phyloP scores from a whole-genome alignment of 2,329 filamentous ascomycete genomes.

The Aspergillus flavus region DNA sequence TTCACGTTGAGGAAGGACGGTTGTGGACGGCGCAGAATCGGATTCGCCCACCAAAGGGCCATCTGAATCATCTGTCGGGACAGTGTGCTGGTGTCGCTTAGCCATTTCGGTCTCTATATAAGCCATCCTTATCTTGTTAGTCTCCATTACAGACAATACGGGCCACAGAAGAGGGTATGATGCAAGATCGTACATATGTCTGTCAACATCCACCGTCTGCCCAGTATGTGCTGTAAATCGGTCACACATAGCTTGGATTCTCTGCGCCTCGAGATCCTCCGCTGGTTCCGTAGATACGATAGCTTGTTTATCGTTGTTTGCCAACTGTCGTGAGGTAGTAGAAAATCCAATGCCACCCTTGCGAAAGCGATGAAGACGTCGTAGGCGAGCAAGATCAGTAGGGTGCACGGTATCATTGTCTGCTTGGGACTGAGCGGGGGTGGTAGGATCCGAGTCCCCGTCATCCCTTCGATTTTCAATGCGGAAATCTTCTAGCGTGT shows the following conservation, averaged over 20 bases:
- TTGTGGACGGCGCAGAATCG: constrained; percentile 17
- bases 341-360: constrained; percentile 52
- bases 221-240: constrained; percentile 63
- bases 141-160: constrained; percentile 27
- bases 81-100: constrained; percentile 48
- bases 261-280: constrained; percentile 38
- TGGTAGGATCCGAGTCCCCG: constrained; percentile 9
- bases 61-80: constrained; percentile 20
- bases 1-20: constrained; percentile 42
- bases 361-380: constrained; percentile 40
- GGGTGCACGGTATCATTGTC: constrained; percentile 22
- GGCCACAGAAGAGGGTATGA: constrained; percentile 1
- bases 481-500: constrained; percentile 17
- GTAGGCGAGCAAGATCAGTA: constrained; percentile 40
- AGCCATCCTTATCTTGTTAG: constrained; percentile 67
- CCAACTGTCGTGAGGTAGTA: constrained; percentile 29
- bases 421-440: constrained; percentile 13
- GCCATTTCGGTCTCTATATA: constrained; percentile 69
- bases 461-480: background rate
- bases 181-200: constrained; percentile 61
- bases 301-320: constrained; percentile 19
- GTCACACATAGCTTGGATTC: constrained; percentile 46
- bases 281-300: constrained; percentile 24
- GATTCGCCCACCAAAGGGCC: constrained; percentile 13
- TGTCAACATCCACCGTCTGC: constrained; percentile 60